Conservation (phyloP, 441 rosid genomes). For the Macaranga tanarius region DNA sequence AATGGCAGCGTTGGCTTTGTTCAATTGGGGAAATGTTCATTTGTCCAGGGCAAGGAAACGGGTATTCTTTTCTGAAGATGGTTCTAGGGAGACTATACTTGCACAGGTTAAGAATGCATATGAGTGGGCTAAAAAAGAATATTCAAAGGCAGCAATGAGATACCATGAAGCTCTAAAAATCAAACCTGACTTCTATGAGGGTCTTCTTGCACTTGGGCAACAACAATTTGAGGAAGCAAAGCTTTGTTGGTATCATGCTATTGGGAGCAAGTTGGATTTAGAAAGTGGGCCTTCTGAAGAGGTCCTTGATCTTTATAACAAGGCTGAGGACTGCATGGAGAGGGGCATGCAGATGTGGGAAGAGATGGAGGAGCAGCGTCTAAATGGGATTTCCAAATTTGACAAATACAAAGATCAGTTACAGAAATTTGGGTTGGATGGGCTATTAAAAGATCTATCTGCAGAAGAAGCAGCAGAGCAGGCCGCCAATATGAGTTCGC, state of each 20-base stretch:
- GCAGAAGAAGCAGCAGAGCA: slow-evolving; percentile 69
- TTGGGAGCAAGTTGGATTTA: slow-evolving; percentile 60
- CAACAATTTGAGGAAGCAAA: slow-evolving; percentile 91
- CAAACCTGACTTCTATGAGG: slow-evolving; percentile 91
- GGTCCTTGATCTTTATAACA: slow-evolving; percentile 77
- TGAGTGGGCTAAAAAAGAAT: slow-evolving; percentile 73
- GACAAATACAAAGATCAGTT: slow-evolving; percentile 53
- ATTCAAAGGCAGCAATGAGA: slow-evolving; percentile 56
- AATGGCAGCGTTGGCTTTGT: slow-evolving; percentile 94
- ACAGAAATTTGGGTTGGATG: slow-evolving; percentile 66
- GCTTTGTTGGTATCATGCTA: slow-evolving; percentile 86
- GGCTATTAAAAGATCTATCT: slow-evolving; percentile 48
- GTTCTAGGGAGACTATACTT: slow-evolving; percentile 56
- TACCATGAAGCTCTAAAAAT: slow-evolving; percentile 75
- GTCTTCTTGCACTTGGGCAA: slow-evolving; percentile 83
- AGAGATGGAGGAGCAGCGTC: slow-evolving; percentile 70
- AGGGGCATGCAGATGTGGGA: slow-evolving; percentile 95
- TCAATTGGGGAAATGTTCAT: slow-evolving; percentile 98
- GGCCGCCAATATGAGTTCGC: slow-evolving; percentile 78
- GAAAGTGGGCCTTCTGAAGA: slow-evolving; percentile 67
- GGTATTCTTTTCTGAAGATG: slow-evolving; percentile 64
- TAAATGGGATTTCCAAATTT: slow-evolving; percentile 58
- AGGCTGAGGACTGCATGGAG: slow-evolving; percentile 90
- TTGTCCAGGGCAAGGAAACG: slow-evolving; percentile 87
- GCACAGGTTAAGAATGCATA: slow-evolving; percentile 55